phyloP scores from a whole-genome alignment of 768 basidiomycete species.

The Suillus bovinus region DNA sequence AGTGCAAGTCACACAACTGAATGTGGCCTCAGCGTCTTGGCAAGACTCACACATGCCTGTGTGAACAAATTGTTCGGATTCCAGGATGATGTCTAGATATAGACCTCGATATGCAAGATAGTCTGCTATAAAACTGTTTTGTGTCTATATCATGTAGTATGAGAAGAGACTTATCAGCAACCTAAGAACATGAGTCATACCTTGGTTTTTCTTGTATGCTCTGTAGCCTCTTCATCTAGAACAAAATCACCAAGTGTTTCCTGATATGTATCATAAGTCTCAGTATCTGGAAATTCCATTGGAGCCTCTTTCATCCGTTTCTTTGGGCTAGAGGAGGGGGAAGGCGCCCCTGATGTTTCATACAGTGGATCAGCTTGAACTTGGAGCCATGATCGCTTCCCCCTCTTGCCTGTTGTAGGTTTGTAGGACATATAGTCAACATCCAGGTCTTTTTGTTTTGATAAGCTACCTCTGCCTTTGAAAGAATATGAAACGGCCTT shows the following conservation, averaged over 20 bases:
- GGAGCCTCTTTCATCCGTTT: not conserved
- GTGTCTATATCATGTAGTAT: not conserved
- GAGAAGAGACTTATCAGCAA: not conserved
- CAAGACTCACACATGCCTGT: not conserved
- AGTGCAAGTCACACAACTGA: constrained; percentile 7
- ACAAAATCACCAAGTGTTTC: not conserved
- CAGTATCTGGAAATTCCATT: not conserved
- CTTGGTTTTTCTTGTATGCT: not conserved
- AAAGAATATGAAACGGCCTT: not conserved
- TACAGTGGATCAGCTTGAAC: not conserved
- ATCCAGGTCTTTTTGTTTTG: not conserved
- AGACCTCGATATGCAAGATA: not conserved
- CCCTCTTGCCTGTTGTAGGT: not conserved
- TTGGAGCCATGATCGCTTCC: not conserved
- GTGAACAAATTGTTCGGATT: not conserved
- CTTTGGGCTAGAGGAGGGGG: not conserved
- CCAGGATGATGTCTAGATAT: constrained; percentile 4
- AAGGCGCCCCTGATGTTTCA: not conserved
- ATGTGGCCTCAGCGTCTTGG: not conserved
- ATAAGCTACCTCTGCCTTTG: not conserved
- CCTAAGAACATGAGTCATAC: not conserved
- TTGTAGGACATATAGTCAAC: not conserved
- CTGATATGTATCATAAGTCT: not conserved
- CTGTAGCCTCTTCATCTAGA: not conserved
- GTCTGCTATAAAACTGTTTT: constrained; percentile 8